Evolutionary conservation across 2,329 filamentous ascomycete genomes (phyloP).

Genomic region (Pseudogymnoascus sp.): DNA sequence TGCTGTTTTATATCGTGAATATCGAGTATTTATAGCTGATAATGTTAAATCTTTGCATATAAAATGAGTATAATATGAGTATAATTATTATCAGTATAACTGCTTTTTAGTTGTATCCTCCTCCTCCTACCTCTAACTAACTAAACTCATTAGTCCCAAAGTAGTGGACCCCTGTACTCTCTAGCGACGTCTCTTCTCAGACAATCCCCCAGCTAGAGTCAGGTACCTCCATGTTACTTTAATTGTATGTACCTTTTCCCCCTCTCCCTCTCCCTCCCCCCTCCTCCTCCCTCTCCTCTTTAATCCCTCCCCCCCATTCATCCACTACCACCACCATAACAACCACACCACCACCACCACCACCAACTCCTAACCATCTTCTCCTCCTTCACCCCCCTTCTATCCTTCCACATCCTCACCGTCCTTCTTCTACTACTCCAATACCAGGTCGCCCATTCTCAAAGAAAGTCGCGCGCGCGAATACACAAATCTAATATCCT

Average conservation of each 20-base stretch:
- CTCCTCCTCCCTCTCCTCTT: neutral
- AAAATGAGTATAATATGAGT: neutral
- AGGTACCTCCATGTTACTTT: neutral
- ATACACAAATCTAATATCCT: neutral
- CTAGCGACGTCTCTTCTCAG: neutral
- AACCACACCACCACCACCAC: neutral
- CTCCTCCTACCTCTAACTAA: too few species aligned
- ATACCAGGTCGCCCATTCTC: neutral
- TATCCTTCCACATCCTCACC: neutral
- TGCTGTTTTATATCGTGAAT: neutral
- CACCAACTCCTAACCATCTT: neutral
- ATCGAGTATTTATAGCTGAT: neutral
- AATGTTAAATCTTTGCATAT: neutral
- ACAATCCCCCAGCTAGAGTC: neutral
- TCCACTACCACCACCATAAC: neutral
- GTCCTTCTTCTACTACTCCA: neutral
- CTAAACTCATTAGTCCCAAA: too few species aligned
- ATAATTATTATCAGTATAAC: neutral
- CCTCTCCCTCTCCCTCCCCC: neutral
- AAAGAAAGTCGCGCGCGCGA: neutral
- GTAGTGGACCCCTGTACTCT: neutral
- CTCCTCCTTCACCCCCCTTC: neutral
- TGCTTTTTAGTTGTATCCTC: too few species aligned
- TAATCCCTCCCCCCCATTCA: neutral
- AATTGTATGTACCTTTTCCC: neutral